These are phyloP conservation scores for Byssochlamys sp. DNA, from an alignment of 2,329 filamentous ascomycete genomes.

Conservation along the genomic window DNA sequence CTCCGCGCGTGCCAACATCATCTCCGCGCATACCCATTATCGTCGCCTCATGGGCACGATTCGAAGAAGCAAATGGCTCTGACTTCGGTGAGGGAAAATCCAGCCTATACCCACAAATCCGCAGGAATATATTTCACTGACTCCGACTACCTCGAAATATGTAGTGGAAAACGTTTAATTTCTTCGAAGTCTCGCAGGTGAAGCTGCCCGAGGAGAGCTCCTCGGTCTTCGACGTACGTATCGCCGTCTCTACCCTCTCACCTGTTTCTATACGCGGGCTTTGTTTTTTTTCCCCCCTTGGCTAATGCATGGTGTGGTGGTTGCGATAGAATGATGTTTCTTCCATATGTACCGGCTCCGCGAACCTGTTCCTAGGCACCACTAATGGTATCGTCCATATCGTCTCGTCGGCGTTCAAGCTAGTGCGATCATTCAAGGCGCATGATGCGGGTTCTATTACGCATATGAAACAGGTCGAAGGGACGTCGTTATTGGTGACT, in stretches of 20 bases:
- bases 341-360: constrained; percentile 74
- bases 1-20: constrained; percentile 4
- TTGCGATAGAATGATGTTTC: constrained; percentile 56
- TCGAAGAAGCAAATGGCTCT: constrained; percentile 30
- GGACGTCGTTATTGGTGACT: constrained; percentile 76
- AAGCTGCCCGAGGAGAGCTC: constrained; percentile 68
- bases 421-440: constrained; percentile 75
- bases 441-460: constrained; percentile 68
- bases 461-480: constrained; percentile 84
- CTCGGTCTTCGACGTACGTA: constrained; percentile 64
- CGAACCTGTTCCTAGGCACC: constrained; percentile 80
- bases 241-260: constrained; percentile 2
- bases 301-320: neutral
- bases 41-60: constrained; percentile 19
- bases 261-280: constrained; percentile 15
- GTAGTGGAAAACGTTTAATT: constrained; percentile 98
- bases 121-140: neutral
- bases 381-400: constrained; percentile 80
- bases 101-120: neutral
- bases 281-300: neutral
- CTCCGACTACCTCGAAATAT: neutral
- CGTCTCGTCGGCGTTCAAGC: constrained; percentile 76
- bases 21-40: constrained; percentile 1
- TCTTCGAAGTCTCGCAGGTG: constrained; percentile 90
- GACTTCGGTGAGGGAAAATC: constrained; percentile 26